Conservation (phyloP, 176 grass and related monocot species). For the Avena eriantha region DNA sequence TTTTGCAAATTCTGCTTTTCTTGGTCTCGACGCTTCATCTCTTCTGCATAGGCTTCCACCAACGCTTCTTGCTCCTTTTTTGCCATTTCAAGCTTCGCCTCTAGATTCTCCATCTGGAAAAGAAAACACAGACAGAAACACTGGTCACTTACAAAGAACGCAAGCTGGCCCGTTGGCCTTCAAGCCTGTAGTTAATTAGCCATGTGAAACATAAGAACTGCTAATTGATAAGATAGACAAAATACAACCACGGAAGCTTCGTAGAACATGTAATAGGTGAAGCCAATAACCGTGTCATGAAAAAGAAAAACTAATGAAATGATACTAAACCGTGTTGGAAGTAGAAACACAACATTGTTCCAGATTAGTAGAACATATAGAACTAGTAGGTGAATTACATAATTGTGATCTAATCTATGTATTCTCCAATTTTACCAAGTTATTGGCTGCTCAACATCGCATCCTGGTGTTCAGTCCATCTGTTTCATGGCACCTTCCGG, state of each 20-base stretch:
- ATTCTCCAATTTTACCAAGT: not conserved
- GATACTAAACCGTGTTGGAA: slow-evolving; percentile 9
- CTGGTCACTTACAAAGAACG: not conserved
- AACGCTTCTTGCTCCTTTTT: slow-evolving; percentile 72
- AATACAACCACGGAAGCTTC: not conserved
- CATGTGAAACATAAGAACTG: not conserved
- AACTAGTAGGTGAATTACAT: not conserved
- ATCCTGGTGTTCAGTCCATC: not conserved
- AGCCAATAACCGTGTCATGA: not conserved
- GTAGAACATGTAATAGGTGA: not conserved
- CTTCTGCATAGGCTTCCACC: slow-evolving; percentile 73
- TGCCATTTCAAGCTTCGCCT: slow-evolving; percentile 57
- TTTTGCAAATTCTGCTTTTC: slow-evolving; percentile 70
- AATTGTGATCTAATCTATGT: not conserved
- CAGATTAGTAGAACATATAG: not conserved
- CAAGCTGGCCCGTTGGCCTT: not conserved
- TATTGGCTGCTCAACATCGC: not conserved
- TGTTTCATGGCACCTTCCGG: not conserved
- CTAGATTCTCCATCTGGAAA: slow-evolving; percentile 58
- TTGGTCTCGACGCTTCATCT: slow-evolving; percentile 55
- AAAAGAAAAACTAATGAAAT: not conserved
- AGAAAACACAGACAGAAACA: not conserved
- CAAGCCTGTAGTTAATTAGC: slow-evolving; percentile 5
- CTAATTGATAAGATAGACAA: not conserved
- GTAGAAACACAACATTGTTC: not conserved